Evolutionary conservation across 345 rosid genomes (phyloP).

Genomic region (Lepidium aucheri): DNA sequence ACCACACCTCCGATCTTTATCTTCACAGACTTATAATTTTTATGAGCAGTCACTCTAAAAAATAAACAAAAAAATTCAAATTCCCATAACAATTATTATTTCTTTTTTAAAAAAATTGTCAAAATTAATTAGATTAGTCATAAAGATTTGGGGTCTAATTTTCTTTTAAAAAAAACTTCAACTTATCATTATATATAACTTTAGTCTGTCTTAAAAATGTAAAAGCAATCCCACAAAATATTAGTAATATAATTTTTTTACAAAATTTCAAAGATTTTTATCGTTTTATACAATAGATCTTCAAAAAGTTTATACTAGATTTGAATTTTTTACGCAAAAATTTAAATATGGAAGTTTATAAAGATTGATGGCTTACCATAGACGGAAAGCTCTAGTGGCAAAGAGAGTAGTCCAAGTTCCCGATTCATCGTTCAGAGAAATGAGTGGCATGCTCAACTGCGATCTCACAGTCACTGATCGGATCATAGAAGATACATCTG

Average conservation of each 20-base stretch:
- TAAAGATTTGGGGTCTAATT: too few relatives aligned
- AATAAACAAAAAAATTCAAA: neutral
- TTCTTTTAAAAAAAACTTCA: too few relatives aligned
- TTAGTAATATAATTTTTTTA: too few relatives aligned
- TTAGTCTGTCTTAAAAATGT: too few relatives aligned
- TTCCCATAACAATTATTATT: neutral
- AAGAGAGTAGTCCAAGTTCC: neutral
- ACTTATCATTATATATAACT: too few relatives aligned
- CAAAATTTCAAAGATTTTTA: too few relatives aligned
- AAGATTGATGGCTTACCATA: neutral
- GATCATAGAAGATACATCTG: neutral
- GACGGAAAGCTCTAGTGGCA: neutral
- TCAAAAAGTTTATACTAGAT: too few relatives aligned
- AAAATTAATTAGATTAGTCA: neutral
- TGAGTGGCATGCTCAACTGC: neutral
- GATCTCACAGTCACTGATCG: neutral
- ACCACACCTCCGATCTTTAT: conserved; percentile 69
- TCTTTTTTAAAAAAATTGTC: neutral
- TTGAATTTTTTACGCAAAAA: too few relatives aligned
- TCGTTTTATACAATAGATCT: too few relatives aligned
- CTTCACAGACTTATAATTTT: conserved; percentile 68
- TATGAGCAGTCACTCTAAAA: neutral
- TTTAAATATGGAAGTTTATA: too few relatives aligned
- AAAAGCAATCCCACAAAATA: too few relatives aligned
- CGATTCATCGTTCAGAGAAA: neutral